These are phyloP conservation scores for Colletotrichum sp. DNA, from an alignment of 2,329 filamentous ascomycete species.

Conservation along the genomic window DNA sequence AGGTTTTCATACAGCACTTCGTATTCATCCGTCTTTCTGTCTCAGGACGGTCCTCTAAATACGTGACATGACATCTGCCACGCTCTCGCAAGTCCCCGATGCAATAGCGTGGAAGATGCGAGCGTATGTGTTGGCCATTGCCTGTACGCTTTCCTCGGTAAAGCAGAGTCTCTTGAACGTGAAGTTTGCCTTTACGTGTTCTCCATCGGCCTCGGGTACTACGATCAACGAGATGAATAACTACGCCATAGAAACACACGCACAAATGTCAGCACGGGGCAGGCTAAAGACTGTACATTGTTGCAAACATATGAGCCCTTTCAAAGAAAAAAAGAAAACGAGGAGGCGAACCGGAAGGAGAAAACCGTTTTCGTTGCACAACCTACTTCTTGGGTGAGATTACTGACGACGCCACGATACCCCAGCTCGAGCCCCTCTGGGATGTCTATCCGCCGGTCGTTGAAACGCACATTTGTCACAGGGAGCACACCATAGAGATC, in stretches of 20 bases:
- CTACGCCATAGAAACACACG: neutral
- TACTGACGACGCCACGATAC: neutral
- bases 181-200: neutral
- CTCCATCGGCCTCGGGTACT: neutral
- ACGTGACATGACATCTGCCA: neutral
- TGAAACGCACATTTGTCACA: neutral
- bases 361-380: neutral
- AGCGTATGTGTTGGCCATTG: neutral
- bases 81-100: neutral
- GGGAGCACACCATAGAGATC: neutral
- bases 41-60: neutral
- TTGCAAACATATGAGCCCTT: rapidly evolving
- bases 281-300: neutral
- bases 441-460: neutral
- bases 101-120: neutral
- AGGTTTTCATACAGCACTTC: neutral
- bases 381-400: neutral
- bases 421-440: neutral
- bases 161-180: neutral
- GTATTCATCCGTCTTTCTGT: neutral
- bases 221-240: neutral
- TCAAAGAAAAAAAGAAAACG: rapidly evolving
- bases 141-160: neutral
- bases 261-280: neutral
- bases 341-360: neutral